A percentile compares a stretch with the other conserved stretches of the same genome.
Conservation (phyloP, 495 filamentous ascomycete genomes). For the Astrothelium macrocarpum region DNA sequence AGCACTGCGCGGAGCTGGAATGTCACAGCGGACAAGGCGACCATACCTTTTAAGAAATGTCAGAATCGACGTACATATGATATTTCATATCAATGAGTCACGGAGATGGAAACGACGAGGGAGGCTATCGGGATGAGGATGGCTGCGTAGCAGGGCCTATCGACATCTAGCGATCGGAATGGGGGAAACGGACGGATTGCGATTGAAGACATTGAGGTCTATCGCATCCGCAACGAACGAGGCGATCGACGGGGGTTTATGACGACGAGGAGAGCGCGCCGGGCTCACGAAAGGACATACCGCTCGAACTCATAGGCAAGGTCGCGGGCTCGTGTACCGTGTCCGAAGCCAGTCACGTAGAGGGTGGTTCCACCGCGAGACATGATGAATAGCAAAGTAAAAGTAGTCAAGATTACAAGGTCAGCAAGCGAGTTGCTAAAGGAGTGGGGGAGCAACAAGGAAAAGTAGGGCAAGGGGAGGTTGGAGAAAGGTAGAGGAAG, state of each 20-base stretch:
- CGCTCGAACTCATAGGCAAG: conserved; percentile 99
- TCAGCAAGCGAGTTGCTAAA: neutral
- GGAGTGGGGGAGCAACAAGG: neutral
- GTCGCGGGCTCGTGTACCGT: conserved; percentile 97
- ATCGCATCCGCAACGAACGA: neutral
- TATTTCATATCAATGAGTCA: conserved; percentile 2
- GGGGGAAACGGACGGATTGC: conserved; percentile 1
- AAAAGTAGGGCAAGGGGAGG: neutral
- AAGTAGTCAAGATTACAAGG: neutral
- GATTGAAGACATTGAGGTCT: neutral
- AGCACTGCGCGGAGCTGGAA: conserved; percentile 87
- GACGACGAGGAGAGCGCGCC: neutral
- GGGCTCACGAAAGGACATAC: conserved; percentile 53
- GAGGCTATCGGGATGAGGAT: conserved; percentile 12
- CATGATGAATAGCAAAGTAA: conserved; percentile 43
- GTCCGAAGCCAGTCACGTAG: conserved; percentile 96
- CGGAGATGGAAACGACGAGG: conserved; percentile 23
- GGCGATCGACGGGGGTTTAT: neutral
- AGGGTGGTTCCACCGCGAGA: conserved; percentile 89
- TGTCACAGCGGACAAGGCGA: conserved; percentile 96
- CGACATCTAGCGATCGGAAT: conserved; percentile 11
- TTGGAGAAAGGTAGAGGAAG: neutral
- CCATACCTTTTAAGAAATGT: conserved; percentile 63
- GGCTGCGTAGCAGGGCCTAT: conserved; percentile 20
- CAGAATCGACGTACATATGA: conserved; percentile 21